Conservation (phyloP, 148 eudicot species). For the Beta vulgaris region DNA sequence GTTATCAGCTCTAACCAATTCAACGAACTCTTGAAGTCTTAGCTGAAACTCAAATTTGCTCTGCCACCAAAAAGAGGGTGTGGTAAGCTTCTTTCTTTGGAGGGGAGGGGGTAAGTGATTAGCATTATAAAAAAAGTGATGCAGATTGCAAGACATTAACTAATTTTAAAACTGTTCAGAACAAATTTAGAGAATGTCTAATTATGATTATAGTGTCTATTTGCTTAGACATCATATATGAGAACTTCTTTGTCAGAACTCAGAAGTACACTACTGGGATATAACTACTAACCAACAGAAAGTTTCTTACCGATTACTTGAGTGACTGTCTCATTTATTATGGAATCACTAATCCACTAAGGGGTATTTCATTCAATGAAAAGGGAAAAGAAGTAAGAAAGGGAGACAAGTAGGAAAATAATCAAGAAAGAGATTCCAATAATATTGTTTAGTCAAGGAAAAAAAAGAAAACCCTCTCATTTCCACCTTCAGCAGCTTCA, state of each 20-base stretch:
- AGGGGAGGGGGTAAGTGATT: neutral
- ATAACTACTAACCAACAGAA: neutral
- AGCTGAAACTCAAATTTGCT: conserved; percentile 95
- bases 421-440: too few relatives aligned
- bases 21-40: conserved; percentile 96
- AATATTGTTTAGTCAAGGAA: too few relatives aligned
- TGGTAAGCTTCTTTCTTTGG: neutral
- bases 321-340: too few relatives aligned
- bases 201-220: neutral
- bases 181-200: neutral
- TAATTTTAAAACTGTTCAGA: neutral
- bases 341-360: too few relatives aligned
- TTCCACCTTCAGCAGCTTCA: too few relatives aligned
- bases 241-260: too few relatives aligned
- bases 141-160: neutral
- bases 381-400: too few relatives aligned
- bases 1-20: conserved; percentile 83
- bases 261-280: too few relatives aligned
- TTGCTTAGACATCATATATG: neutral
- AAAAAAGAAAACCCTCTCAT: too few relatives aligned
- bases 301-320: neutral
- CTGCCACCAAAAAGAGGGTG: conserved; percentile 38
- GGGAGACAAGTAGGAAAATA: too few relatives aligned
- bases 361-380: too few relatives aligned
- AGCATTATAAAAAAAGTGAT: neutral